A percentile compares a stretch with the other conserved stretches of the same genome.
Conservation (phyloP, 2,329 filamentous ascomycete species). For the Apiospora arundinis region DNA sequence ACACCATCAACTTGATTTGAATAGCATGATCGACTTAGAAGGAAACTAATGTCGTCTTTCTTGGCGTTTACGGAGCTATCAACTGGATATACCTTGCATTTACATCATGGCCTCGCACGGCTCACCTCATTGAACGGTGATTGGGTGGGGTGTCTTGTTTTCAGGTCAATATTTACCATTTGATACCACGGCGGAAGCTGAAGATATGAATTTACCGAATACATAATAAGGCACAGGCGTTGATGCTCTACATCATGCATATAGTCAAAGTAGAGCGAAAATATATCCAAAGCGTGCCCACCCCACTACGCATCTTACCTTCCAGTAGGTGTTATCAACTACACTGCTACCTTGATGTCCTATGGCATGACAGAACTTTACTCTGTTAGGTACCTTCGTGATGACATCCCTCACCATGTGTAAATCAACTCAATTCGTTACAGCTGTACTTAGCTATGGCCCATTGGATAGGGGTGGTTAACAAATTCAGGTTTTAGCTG, state of each 20-base stretch:
- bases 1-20: constrained; percentile 15
- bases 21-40: constrained; percentile 17
- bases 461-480: not conserved
- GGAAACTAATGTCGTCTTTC: constrained; percentile 18
- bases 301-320: not conserved
- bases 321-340: not conserved
- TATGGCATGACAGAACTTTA: not conserved
- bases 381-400: not conserved
- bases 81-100: constrained; percentile 18
- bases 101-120: constrained; percentile 14
- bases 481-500: not conserved
- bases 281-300: not conserved
- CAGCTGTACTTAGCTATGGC: too few species aligned
- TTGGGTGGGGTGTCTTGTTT: constrained; percentile 15
- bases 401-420: not conserved
- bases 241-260: constrained; percentile 12
- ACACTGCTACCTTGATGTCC: not conserved
- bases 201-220: constrained; percentile 8
- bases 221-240: not conserved
- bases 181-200: constrained; percentile 10
- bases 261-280: not conserved
- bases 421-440: not conserved
- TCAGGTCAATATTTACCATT: constrained; percentile 17
- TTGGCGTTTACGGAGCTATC: constrained; percentile 15
- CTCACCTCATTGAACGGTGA: constrained; percentile 5